These are phyloP conservation scores for Diutina pseudorugosa DNA, from an alignment of 1,139 yeast genomes.

Conservation along the genomic window DNA sequence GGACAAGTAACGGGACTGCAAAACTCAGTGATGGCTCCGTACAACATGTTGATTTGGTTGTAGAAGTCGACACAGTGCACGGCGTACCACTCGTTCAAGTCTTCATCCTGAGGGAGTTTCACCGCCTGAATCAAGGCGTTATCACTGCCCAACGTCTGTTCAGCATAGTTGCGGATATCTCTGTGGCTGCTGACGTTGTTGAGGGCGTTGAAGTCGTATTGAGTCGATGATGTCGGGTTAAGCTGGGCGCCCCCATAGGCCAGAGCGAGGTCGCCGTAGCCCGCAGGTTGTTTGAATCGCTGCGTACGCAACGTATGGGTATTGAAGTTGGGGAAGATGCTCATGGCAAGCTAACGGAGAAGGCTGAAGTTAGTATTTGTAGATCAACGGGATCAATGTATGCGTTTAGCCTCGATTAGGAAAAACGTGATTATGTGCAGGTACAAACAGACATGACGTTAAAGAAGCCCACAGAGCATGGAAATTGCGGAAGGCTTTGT, in stretches of 20 bases:
- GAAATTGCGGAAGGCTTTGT: no score
- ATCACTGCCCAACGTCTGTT: slow-evolving; percentile 89
- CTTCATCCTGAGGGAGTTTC: slow-evolving; percentile 87
- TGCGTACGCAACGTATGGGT: slow-evolving; percentile 42
- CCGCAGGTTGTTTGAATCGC: slow-evolving; percentile 39
- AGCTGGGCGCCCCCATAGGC: slow-evolving; percentile 8
- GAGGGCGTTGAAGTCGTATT: slow-evolving; percentile 10
- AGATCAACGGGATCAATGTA: background rate
- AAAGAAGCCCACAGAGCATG: no score
- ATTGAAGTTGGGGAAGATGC: slow-evolving; percentile 48
- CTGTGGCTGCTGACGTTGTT: slow-evolving; percentile 48
- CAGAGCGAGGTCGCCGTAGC: slow-evolving; percentile 32
- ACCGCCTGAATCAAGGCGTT: slow-evolving; percentile 88
- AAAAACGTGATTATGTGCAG: background rate
- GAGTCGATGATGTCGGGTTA: slow-evolving; percentile 5
- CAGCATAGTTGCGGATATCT: slow-evolving; percentile 76
- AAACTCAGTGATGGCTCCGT: slow-evolving; percentile 91
- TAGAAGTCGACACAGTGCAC: slow-evolving; percentile 86
- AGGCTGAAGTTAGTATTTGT: background rate
- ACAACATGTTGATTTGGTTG: slow-evolving; percentile 92
- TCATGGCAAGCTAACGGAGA: slow-evolving; percentile 13
- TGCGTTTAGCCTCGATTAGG: background rate
- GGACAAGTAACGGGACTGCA: slow-evolving; percentile 93
- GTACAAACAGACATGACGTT: background rate
- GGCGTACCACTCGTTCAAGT: slow-evolving; percentile 89